These are phyloP conservation scores for Rhizopogon rudus DNA, from an alignment of 768 basidiomycete genomes.

Conservation along the genomic window DNA sequence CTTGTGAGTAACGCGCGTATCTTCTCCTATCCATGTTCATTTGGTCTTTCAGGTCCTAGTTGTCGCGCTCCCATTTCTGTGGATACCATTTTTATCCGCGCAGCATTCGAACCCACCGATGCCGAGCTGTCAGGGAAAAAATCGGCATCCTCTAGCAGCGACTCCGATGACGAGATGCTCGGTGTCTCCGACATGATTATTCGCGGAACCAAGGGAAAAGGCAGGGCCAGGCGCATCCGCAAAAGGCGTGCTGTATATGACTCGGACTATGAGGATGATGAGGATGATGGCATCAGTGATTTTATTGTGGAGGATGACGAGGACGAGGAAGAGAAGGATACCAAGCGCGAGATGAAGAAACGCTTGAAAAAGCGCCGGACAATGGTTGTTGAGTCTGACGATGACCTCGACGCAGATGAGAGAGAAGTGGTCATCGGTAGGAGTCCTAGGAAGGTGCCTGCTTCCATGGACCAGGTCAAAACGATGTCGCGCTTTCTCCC, in stretches of 20 bases:
- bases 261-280: slow-evolving; percentile 27
- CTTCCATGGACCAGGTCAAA: slow-evolving; percentile 32
- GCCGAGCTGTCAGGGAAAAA: slow-evolving; percentile 28
- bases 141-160: slow-evolving; percentile 10
- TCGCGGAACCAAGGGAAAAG: slow-evolving; percentile 10
- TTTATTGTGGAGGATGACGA: slow-evolving; percentile 51
- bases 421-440: slow-evolving; percentile 37
- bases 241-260: slow-evolving; percentile 21
- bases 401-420: slow-evolving; percentile 36
- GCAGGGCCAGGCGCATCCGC: slow-evolving; percentile 18
- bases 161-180: slow-evolving; percentile 29
- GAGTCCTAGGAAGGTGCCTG: slow-evolving; percentile 21
- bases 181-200: slow-evolving; percentile 16
- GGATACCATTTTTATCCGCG: slow-evolving; percentile 46
- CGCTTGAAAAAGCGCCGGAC: slow-evolving; percentile 32
- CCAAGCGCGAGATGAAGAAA: slow-evolving; percentile 32
- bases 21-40: not conserved
- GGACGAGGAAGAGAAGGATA: slow-evolving; percentile 51
- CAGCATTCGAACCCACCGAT: slow-evolving; percentile 58
- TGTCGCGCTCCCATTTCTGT: slow-evolving; percentile 50
- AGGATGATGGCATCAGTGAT: slow-evolving; percentile 41
- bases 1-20: slow-evolving; percentile 36
- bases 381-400: slow-evolving; percentile 42
- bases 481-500: slow-evolving; percentile 54
- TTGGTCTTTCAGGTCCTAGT: slow-evolving; percentile 42